Conservation (phyloP, 768 basidiomycete species). For the Collybia mongolica region DNA sequence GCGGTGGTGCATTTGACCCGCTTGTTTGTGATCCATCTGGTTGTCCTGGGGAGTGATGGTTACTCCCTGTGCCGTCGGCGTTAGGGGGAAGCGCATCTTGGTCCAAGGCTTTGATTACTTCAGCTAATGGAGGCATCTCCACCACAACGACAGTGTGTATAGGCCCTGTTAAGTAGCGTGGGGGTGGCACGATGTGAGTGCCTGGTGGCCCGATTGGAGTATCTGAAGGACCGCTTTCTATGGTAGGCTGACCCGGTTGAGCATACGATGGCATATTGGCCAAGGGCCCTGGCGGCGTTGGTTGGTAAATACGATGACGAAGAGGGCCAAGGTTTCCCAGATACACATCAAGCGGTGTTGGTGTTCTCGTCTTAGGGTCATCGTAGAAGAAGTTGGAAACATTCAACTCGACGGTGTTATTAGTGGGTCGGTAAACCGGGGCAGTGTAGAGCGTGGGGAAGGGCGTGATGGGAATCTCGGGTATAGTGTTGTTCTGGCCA, state of each 20-base stretch:
- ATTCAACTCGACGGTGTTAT: slow-evolving; percentile 78
- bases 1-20: slow-evolving; percentile 29
- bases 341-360: slow-evolving; percentile 83
- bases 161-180: slow-evolving; percentile 54
- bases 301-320: slow-evolving; percentile 72
- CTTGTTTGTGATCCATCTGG: slow-evolving; percentile 22
- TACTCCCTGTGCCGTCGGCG: slow-evolving; percentile 34
- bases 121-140: slow-evolving; percentile 75
- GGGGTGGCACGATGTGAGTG: slow-evolving; percentile 26
- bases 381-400: slow-evolving; percentile 89
- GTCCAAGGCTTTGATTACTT: slow-evolving; percentile 77
- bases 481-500: slow-evolving; percentile 74
- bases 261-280: slow-evolving; percentile 63
- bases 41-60: slow-evolving; percentile 29
- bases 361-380: slow-evolving; percentile 60
- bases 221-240: slow-evolving; percentile 29
- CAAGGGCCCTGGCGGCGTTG: slow-evolving; percentile 65
- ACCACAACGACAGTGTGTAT: slow-evolving; percentile 83
- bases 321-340: slow-evolving; percentile 89
- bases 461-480: slow-evolving; percentile 81
- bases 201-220: slow-evolving; percentile 23
- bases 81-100: slow-evolving; percentile 58
- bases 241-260: slow-evolving; percentile 36
- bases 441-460: slow-evolving; percentile 85
- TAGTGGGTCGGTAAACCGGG: slow-evolving; percentile 68